Evolutionary conservation across 108 stramenopile genomes (phyloP), one percentile per base, ranked within the genome.

Genomic region (Stephanodiscus triporus): DNA sequence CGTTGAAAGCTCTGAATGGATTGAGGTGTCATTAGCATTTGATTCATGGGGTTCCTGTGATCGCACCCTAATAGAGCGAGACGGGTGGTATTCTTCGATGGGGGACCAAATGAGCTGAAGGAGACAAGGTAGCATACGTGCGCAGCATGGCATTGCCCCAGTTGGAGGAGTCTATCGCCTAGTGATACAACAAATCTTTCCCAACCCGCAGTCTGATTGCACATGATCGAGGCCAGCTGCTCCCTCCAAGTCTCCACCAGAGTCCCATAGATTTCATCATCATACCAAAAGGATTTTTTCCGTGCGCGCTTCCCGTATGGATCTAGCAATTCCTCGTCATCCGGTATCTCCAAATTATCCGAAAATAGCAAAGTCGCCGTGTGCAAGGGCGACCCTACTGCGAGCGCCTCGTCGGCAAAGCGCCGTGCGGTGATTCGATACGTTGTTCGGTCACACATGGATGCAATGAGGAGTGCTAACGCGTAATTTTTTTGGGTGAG

Each of bases 81-180:
- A 40, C 90, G 72, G 2, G 88, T 80, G 17, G 81, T 65, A 40
- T 66, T 36, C 32, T 82, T 69, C 19, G 61, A 58, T 17, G 84
- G 89, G 40, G 68, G 59, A 6, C 86, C 63, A 23, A 96, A 66
- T 0, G 90, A 82, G 45, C 78, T 76, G 9, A 88, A 90, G 56
- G 87, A 86, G 9, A 94, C 89, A 75, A 96, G 87, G 82, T 89
- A 93, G 66, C 95, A 96, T 65, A 91, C 87, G 72, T 96, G 95
- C 57, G 91, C 91, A 24, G 85, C 88, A 45, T 78, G 60, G 20
- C 83, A 77, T 6, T 82, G 59, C 19, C 83, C 91, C 24, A 88
- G 56, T 62, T 91, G 79, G 17, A 67, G 68, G 26, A 96, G 82
- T 38, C 84, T 58, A 68, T 94, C 93, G 30, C 93, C 95, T 8